phyloP scores from a whole-genome alignment of 2,329 filamentous ascomycete species.

The Aspergillus sp. region DNA sequence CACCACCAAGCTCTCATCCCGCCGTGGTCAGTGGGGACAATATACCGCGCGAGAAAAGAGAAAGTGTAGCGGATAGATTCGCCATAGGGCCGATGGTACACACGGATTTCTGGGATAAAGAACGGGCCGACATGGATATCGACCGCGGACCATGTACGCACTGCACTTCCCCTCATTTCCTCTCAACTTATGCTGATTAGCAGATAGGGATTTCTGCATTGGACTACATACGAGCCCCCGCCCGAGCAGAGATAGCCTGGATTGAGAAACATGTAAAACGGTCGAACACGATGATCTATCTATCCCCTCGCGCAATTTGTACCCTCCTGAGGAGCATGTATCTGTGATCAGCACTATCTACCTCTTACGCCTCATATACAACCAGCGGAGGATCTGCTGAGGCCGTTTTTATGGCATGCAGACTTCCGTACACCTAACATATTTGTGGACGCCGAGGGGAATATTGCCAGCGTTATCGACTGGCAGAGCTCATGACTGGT shows the following conservation, averaged over 20 bases:
- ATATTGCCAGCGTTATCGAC: conserved; percentile 43
- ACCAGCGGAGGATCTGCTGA: conserved; percentile 21
- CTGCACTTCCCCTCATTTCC: background rate
- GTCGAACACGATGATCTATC: no score
- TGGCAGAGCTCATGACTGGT: conserved; percentile 38
- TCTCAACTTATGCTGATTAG: background rate
- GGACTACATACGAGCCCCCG: conserved; percentile 34
- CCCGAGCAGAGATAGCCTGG: conserved; percentile 36
- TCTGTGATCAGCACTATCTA: conserved; percentile 32
- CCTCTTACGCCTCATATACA: conserved; percentile 28
- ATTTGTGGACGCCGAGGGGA: conserved; percentile 33
- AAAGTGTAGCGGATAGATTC: conserved; percentile 31
- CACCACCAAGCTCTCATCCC: conserved; percentile 31
- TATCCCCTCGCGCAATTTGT: conserved; percentile 20
- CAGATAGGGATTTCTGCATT: conserved; percentile 29
- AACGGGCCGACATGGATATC: conserved; percentile 33
- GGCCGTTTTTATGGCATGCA: conserved; percentile 39
- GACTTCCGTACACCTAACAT: conserved; percentile 41
- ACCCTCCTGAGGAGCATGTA: conserved; percentile 27
- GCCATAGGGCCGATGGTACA: conserved; percentile 38
- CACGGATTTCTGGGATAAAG: conserved; percentile 34
- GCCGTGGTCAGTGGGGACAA: conserved; percentile 25
- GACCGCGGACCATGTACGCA: conserved; percentile 43
- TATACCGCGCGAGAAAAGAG: conserved; percentile 28
- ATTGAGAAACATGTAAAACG: conserved; percentile 28